Conservation (phyloP, 2,329 filamentous ascomycete genomes). For the Rutstroemia sydowiana region DNA sequence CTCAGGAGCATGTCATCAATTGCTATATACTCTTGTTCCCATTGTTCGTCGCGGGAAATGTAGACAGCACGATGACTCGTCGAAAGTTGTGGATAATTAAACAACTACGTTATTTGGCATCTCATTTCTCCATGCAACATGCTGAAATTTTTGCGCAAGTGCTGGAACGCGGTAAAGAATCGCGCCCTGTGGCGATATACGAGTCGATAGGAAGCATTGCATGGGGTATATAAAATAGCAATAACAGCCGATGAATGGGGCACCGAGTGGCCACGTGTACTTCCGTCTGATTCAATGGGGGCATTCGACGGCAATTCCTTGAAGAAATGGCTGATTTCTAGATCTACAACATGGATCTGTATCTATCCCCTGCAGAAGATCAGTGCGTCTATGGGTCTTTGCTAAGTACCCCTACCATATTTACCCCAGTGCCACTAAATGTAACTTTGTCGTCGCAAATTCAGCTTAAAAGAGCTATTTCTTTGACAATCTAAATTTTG, state of each 20-base stretch:
- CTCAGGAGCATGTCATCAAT: background rate
- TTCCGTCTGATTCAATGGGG: no score
- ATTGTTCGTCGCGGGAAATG: slow-evolving; percentile 10
- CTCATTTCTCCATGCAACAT: slow-evolving; percentile 15
- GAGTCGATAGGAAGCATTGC: slow-evolving; percentile 15
- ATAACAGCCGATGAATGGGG: background rate
- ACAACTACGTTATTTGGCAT: slow-evolving; percentile 9
- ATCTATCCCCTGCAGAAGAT: no score
- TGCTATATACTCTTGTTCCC: slow-evolving; percentile 14
- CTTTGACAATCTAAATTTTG: no score
- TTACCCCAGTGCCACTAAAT: no score
- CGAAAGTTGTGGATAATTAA: slow-evolving; percentile 10
- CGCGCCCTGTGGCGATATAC: slow-evolving; percentile 11
- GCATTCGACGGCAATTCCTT: no score
- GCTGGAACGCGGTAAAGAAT: slow-evolving; percentile 2
- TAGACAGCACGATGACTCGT: background rate
- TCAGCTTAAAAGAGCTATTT: no score
- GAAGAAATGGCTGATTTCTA: no score
- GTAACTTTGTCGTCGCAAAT: no score
- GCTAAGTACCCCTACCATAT: no score
- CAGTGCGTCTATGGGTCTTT: no score
- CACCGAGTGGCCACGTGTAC: no score
- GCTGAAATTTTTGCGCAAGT: slow-evolving; percentile 14
- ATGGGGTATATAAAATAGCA: slow-evolving; percentile 5
- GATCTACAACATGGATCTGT: no score